Evolutionary conservation across 1,284 basidiomycete species (phyloP), one percentile per base, ranked within the genome.

Genomic region (Cerrena zonata): DNA sequence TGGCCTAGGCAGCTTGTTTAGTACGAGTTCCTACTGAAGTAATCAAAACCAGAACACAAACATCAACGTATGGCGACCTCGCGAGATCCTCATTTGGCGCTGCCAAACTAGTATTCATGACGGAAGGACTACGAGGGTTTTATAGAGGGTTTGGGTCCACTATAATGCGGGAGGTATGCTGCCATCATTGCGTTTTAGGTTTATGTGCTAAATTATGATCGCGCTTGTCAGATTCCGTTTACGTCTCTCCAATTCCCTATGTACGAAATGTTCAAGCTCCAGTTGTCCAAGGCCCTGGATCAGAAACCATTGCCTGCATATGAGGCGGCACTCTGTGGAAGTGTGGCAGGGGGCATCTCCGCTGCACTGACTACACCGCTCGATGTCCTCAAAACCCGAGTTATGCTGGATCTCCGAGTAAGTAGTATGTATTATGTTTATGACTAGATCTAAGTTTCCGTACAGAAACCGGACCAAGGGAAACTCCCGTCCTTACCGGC

Each of bases 181-280:
- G 4, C 15, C 7, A 15, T 34, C 30, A 34, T 34, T 15, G 7
- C 19, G n/a, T 11, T 25, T n/a, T n/a, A n/a, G n/a, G n/a, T n/a
- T n/a, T n/a, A n/a, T n/a, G n/a, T n/a, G n/a, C n/a, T n/a, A n/a
- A n/a, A n/a, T n/a, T n/a, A n/a, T n/a, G n/a, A n/a, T n/a, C n/a
- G n/a, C n/a, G 18, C n/a, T 27, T 22, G 51, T 23, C 54, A 95
- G 92, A 93, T 99, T 38, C 95, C 95, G 0, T 99, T 99, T 73
- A 96, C 95, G 1, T 95, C 93, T 11, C 76, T 99, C 22, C 96
- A 99, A 66, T 99, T 99, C 65, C 96, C 96, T 0, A 69, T 99
- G 22, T 99, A 98, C 64, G 96, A 99, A 70, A 75, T 81, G 37
- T 74, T 99, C 56, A 99, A 99, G 67, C 57, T 74, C 1, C 73